Conservation (phyloP, 1,284 basidiomycete species). For the Takashimella tepidaria region DNA sequence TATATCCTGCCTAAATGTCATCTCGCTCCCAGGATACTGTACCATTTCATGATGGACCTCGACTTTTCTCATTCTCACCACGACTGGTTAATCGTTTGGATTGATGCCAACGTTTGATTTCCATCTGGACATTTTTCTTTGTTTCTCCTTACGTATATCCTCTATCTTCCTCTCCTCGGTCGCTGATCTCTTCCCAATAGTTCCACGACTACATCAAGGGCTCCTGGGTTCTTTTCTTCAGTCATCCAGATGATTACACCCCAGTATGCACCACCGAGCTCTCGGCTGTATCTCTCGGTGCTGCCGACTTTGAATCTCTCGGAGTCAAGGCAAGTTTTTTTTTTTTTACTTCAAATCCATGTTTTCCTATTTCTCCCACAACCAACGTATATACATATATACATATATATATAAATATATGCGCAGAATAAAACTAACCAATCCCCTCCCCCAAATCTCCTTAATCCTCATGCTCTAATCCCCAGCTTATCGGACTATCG, state of each 20-base stretch:
- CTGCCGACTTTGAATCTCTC: slow-evolving; percentile 77
- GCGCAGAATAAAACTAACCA: too few relatives aligned
- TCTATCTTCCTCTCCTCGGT: neutral
- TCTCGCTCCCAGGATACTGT: neutral
- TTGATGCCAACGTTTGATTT: slow-evolving; percentile 18
- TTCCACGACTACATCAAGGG: slow-evolving; percentile 89
- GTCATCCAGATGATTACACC: slow-evolving; percentile 70
- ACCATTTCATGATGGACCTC: too few relatives aligned
- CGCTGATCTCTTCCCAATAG: too few relatives aligned
- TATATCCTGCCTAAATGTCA: neutral
- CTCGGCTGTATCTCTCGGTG: slow-evolving; percentile 83
- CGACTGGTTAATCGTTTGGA: slow-evolving; percentile 45
- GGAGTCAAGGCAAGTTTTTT: slow-evolving; percentile 68
- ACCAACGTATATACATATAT: too few relatives aligned
- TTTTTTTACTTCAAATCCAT: too few relatives aligned
- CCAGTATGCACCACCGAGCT: slow-evolving; percentile 90
- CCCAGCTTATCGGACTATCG: slow-evolving; percentile 73
- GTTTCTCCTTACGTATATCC: too few relatives aligned
- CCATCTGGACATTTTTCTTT: too few relatives aligned
- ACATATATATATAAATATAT: too few relatives aligned
- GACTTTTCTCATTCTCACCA: slow-evolving; percentile 1
- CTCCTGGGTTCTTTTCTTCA: slow-evolving; percentile 89
- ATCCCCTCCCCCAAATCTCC: neutral
- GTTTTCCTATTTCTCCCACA: too few relatives aligned
- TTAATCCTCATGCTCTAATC: slow-evolving; percentile 1